Evolutionary conservation across 129 eudicot species (phyloP), one percentile per base, ranked within the genome.

Genomic region (Lactuca saligna): DNA sequence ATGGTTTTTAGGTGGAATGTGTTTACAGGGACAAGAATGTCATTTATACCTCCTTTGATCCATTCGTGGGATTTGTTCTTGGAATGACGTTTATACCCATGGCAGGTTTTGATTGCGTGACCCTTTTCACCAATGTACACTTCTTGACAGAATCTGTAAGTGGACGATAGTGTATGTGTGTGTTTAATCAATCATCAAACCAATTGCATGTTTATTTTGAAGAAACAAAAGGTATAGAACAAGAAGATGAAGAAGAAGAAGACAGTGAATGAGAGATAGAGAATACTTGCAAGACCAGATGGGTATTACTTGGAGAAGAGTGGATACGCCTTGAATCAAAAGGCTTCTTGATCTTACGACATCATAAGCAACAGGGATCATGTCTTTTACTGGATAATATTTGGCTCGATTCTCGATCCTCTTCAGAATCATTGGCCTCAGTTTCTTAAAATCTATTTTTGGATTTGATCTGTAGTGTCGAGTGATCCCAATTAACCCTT

Each of bases 251-350:
- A 32, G 7, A 51, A 39, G 9, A 4, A 8, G 55, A 58, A 54
- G 60, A 54, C 16, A 64, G 38, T 35, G 82, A 31, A 58, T 2
- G 51, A 75, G 77, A 41, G 70, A 50, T 75, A 57, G 75, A 56
- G 77, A 80, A 37, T 85, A 93, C 99, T 85, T 87, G 99, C 99
- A 94, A 39, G 99, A 63, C 86, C 87, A 79, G 17, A 80, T 54
- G 56, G 99, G 93, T 37, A 85, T 17, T 69, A 72, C 79, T 37
- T 80, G 86, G 56, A 94, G 87, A 63, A 94, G 93, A 13, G 81
- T 70, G 44, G 96, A 87, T 9, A 94, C 87, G 61, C 97, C 97
- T 70, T 78, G 82, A 58, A 87, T 70, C 64, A 94, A 87, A 29
- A 72, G 58, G 11, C 74, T 42, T 63, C 97, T 74, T 5, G 92